These are phyloP conservation scores for Dryas alaskensis DNA, from an alignment of 306 rosid genomes.

Conservation along the genomic window DNA sequence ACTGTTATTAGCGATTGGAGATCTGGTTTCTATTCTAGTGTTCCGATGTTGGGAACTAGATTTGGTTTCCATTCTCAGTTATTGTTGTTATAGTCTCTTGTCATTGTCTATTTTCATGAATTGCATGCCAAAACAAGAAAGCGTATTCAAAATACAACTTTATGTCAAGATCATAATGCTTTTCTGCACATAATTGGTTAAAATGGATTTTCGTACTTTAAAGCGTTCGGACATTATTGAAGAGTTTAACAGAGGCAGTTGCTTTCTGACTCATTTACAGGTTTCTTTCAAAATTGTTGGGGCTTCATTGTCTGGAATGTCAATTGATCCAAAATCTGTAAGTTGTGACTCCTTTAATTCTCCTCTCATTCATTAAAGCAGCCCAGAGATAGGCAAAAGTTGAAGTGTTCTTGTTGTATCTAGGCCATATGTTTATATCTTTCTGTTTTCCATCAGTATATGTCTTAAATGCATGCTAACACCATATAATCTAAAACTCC, in stretches of 20 bases:
- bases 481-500: background rate
- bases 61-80: background rate
- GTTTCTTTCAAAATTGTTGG: conserved; percentile 80
- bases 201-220: background rate
- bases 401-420: background rate
- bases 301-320: conserved; percentile 82
- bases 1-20: background rate
- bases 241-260: conserved; percentile 20
- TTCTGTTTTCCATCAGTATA: background rate
- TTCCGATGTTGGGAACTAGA: background rate
- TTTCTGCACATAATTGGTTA: background rate
- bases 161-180: background rate
- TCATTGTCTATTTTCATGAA: background rate
- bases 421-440: background rate
- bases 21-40: background rate
- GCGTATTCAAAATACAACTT: background rate
- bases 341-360: conserved; percentile 36
- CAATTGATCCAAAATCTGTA: conserved; percentile 79
- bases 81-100: conserved; percentile 1
- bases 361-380: background rate
- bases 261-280: conserved; percentile 39
- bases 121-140: background rate
- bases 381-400: background rate
- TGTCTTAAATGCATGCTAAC: background rate
- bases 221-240: background rate